Base-by-base conservation (phyloP, 2,329 filamentous ascomycete species). In the Pseudocercospora eumusae region DNA sequence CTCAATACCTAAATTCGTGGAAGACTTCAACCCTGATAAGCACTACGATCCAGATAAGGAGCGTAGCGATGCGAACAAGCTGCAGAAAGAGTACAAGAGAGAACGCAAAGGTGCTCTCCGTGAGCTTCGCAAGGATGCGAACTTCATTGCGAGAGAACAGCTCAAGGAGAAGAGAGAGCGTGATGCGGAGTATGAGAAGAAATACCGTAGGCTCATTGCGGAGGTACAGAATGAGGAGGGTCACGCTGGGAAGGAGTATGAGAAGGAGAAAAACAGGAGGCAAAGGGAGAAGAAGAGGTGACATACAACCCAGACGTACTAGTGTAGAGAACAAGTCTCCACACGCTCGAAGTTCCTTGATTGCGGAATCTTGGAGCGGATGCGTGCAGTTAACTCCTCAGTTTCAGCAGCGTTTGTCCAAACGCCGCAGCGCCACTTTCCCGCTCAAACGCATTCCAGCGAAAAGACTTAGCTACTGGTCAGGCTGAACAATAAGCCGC, bases 21-120 rank as follows among this genome's bases (percentile, higher is more conserved):
- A 97, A 75, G 84, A 86, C 61, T 99, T 92, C 84, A 95, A 96
- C 76, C 95, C 95, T 2, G 87, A 90, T 80, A 93, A 92, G 80
- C 95, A 98, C 83, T 98, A 99, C 84, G 96, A 99, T 74, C 92
- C 92, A 0, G 90, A 99, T 78, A 88, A 88, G 69, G 92, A 96
- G 77, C 90, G 95, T 33, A 88, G 91, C 21, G 92, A 97, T 73
- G 79, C 90, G 64, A 88, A 88, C 73, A 95, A 93, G 77, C 84
- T 99, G 73, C 88, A 88, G 79, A 88, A 88, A 65, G 93, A 98
- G 81, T 91, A 93, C 84, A 96, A 96, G 86, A 87, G 90, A 74
- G 95, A 99, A 83, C 86, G 87, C 77, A 99, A 99, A 85, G 93
- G 93, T 1, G 93, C 93, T 6, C 85, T 99, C 82, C 86, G 95